Evolutionary conservation across 352 stramenopile genomes (phyloP).

Genomic region (Aphanomyces euteiches): DNA sequence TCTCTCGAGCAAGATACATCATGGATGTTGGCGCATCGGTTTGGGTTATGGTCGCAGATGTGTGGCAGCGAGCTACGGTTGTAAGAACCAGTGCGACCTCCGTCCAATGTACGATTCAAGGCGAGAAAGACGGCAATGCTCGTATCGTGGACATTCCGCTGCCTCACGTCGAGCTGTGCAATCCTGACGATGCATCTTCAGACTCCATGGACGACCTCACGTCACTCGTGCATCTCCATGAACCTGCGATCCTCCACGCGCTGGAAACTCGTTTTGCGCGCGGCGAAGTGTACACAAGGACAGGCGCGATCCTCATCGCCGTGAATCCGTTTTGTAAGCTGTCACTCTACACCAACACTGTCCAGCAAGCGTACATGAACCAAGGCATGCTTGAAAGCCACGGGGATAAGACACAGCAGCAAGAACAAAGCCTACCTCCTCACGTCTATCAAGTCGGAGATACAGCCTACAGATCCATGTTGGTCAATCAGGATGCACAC

Average conservation of each 20-base stretch:
- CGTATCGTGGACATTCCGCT: conserved; percentile 30
- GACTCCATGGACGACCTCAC: conserved; percentile 27
- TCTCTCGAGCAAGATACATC: neutral
- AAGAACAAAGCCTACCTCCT: conserved; percentile 55
- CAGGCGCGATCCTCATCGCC: conserved; percentile 24
- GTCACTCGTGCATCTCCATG: conserved; percentile 31
- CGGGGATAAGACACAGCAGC: conserved; percentile 33
- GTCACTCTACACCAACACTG: conserved; percentile 5
- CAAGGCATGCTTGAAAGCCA: neutral
- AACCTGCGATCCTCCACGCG: conserved; percentile 31
- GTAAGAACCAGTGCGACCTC: conserved; percentile 51
- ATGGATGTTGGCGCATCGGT: conserved; percentile 73
- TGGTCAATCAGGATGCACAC: conserved; percentile 49
- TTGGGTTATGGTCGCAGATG: conserved; percentile 62
- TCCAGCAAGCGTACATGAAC: conserved; percentile 12
- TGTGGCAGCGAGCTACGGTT: conserved; percentile 47
- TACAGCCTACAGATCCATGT: conserved; percentile 75
- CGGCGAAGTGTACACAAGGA: conserved; percentile 28
- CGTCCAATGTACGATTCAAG: conserved; percentile 31
- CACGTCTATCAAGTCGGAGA: conserved; percentile 32
- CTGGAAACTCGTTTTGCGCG: conserved; percentile 25
- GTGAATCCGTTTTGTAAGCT: conserved; percentile 31
- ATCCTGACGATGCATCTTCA: conserved; percentile 1
- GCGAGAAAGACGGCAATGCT: conserved; percentile 33
- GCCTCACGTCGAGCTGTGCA: neutral